These are phyloP conservation scores for Termitomyces sp. DNA, from an alignment of 768 basidiomycete species.

Conservation along the genomic window DNA sequence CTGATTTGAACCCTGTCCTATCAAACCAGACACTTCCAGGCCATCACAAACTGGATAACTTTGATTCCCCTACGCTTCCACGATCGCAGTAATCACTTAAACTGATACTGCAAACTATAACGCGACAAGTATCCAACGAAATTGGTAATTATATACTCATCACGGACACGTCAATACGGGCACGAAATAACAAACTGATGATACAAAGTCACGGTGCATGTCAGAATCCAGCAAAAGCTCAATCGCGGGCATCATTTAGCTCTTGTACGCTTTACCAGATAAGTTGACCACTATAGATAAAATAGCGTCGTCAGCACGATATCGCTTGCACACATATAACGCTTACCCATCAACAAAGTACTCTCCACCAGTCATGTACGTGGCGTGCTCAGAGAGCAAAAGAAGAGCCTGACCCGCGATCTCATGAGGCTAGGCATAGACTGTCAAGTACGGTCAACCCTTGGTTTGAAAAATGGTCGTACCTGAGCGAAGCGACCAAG, in stretches of 20 bases:
- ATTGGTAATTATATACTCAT: too few relatives aligned
- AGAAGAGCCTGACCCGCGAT: conserved; percentile 51
- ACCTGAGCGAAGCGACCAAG: conserved; percentile 56
- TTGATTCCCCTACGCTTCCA: too few relatives aligned
- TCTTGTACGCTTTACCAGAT: conserved; percentile 6
- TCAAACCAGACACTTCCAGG: too few relatives aligned
- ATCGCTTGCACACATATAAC: neutral
- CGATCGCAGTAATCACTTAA: too few relatives aligned
- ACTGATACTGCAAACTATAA: too few relatives aligned
- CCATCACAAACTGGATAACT: too few relatives aligned
- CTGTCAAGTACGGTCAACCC: neutral
- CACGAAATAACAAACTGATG: neutral
- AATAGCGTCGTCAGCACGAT: too few relatives aligned
- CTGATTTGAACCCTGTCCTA: too few relatives aligned
- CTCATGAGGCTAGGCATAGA: conserved; percentile 40
- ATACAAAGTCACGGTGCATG: neutral
- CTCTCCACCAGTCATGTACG: conserved; percentile 56
- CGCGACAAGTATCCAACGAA: too few relatives aligned
- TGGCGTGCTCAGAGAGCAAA: conserved; percentile 44
- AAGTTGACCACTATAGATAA: conserved; percentile 8
- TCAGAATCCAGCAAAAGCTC: neutral
- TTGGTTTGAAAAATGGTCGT: neutral
- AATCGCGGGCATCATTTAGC: neutral
- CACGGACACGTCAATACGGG: neutral
- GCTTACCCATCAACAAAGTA: conserved; percentile 52